phyloP scores from a whole-genome alignment of 495 filamentous ascomycete genomes.

The Cercophora scortea region DNA sequence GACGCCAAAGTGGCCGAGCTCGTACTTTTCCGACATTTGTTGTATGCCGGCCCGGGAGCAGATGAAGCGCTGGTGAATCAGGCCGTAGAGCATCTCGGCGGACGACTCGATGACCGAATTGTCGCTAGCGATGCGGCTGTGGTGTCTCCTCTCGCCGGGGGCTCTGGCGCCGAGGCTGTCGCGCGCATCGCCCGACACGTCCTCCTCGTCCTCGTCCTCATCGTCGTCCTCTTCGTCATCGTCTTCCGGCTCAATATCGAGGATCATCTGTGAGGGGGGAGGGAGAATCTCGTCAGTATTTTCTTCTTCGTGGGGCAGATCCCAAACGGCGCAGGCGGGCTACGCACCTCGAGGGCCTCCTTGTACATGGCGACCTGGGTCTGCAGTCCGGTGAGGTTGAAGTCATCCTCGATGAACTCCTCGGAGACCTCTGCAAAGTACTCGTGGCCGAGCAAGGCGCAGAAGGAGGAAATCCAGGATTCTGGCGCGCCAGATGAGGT shows the following conservation, averaged over 20 bases:
- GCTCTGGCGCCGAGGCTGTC: constrained; percentile 36
- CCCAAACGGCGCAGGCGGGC: not conserved
- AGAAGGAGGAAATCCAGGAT: constrained; percentile 97
- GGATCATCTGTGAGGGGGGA: constrained; percentile 74
- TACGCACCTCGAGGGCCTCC: constrained; percentile 61
- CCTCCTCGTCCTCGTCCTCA: constrained; percentile 73
- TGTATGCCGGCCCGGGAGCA: constrained; percentile 95
- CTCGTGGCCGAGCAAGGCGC: constrained; percentile 89
- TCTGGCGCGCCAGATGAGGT: constrained; percentile 80
- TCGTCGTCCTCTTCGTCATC: constrained; percentile 79
- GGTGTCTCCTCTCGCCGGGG: constrained; percentile 59
- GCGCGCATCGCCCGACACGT: constrained; percentile 62
- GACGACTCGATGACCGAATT: constrained; percentile 92
- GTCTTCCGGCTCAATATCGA: constrained; percentile 94
- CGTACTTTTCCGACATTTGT: constrained; percentile 99
- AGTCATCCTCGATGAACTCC: constrained; percentile 99
- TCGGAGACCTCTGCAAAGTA: constrained; percentile 98
- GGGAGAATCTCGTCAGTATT: not conserved
- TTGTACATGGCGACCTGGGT: constrained; percentile 98
- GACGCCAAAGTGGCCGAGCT: constrained; percentile 85
- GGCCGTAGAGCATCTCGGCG: constrained; percentile 91
- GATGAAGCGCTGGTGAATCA: constrained; percentile 98
- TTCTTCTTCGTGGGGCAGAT: not conserved
- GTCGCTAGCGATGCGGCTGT: constrained; percentile 83
- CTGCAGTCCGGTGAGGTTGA: constrained; percentile 93